These are phyloP conservation scores for Cylindrotheca closterium DNA, from an alignment of 108 stramenopile species.

Conservation along the genomic window DNA sequence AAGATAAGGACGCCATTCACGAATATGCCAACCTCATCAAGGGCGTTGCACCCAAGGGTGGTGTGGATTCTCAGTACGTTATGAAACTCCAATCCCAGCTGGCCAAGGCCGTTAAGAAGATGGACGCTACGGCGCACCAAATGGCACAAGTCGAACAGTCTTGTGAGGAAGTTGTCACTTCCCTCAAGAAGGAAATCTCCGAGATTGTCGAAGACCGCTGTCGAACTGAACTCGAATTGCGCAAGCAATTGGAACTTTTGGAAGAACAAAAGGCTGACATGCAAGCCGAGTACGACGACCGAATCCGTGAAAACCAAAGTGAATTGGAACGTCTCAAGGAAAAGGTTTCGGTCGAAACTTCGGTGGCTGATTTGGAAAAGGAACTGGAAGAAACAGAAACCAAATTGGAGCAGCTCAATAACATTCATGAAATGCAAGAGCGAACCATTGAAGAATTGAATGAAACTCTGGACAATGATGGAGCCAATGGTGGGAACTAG, in stretches of 20 bases:
- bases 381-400: constrained; percentile 47
- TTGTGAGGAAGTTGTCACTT: constrained; percentile 43
- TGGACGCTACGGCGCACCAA: constrained; percentile 57
- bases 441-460: constrained; percentile 42
- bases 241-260: constrained; percentile 53
- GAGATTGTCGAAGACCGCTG: constrained; percentile 61
- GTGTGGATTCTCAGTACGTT: constrained; percentile 59
- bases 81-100: constrained; percentile 59
- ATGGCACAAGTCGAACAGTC: constrained; percentile 56
- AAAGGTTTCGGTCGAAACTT: constrained; percentile 36
- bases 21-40: constrained; percentile 71
- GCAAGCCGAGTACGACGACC: constrained; percentile 55
- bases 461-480: constrained; percentile 26
- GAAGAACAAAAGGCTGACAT: constrained; percentile 54
- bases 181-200: constrained; percentile 48
- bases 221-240: constrained; percentile 58
- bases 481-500: constrained; percentile 25
- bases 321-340: constrained; percentile 41
- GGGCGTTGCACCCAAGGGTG: constrained; percentile 61
- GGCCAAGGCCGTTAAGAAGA: constrained; percentile 64
- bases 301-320: constrained; percentile 49
- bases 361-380: constrained; percentile 37
- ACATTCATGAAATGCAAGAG: constrained; percentile 51
- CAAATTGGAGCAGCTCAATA: constrained; percentile 43
- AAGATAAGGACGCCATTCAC: constrained; percentile 60